Conservation (phyloP, 306 rosid species). For the Arachis hypogaea region DNA sequence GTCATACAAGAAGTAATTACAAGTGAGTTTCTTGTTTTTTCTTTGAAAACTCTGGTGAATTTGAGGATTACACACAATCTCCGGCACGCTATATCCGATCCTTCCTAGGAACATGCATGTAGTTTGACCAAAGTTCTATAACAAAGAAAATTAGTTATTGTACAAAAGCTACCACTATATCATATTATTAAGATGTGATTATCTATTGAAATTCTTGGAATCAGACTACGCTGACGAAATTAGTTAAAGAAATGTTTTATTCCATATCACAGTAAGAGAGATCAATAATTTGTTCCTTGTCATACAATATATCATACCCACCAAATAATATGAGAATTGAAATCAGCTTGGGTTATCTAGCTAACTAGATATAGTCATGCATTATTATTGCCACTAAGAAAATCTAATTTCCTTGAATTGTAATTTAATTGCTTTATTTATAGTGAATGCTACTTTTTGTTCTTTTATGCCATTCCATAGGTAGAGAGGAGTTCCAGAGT, state of each 20-base stretch:
- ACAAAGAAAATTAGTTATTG: not conserved
- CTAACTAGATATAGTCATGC: not conserved
- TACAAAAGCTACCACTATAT: not conserved
- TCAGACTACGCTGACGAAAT: not conserved
- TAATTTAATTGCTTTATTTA: not conserved
- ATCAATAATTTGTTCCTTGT: too few relatives aligned
- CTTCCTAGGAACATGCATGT: constrained; percentile 52
- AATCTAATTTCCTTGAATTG: constrained; percentile 3
- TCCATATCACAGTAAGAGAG: too few relatives aligned
- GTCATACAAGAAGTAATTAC: constrained; percentile 13
- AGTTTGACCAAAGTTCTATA: constrained; percentile 34
- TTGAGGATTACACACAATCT: not conserved
- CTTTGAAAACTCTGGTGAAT: constrained; percentile 25
- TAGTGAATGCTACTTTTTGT: not conserved
- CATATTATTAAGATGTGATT: not conserved
- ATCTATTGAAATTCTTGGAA: not conserved
- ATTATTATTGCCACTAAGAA: not conserved
- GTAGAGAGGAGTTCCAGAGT: not conserved
- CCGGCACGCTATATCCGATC: constrained; percentile 29
- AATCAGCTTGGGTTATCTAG: not conserved
- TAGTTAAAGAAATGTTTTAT: not conserved
- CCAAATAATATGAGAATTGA: not conserved
- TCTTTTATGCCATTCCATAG: not conserved
- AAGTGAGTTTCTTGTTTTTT: constrained; percentile 36
- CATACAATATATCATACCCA: not conserved